phyloP scores from a whole-genome alignment of 495 filamentous ascomycete species.

The Hypoxylon rickii region DNA sequence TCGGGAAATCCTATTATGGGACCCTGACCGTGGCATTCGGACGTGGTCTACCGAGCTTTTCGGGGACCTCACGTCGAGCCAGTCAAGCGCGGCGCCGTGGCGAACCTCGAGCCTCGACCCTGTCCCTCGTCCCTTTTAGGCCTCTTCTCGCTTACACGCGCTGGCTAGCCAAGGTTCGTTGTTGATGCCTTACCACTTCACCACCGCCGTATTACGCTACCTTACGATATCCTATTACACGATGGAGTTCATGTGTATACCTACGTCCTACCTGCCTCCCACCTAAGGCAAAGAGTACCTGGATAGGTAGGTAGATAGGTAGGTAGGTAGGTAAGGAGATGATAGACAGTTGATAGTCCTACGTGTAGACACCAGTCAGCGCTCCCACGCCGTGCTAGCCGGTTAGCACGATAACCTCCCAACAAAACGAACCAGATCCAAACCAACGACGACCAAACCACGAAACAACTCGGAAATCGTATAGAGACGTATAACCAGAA shows the following conservation, averaged over 20 bases:
- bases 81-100: constrained; percentile 1
- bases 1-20: constrained; percentile 16
- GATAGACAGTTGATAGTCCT: too few species aligned
- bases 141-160: constrained; percentile 1
- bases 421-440: too few species aligned
- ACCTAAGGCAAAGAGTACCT: too few species aligned
- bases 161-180: constrained; percentile 3
- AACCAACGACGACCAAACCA: too few species aligned
- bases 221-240: not conserved
- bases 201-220: too few species aligned
- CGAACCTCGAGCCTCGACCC: not conserved
- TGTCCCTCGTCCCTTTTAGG: not conserved
- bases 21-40: constrained; percentile 9
- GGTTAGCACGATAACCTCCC: too few species aligned
- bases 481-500: too few species aligned
- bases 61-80: not conserved
- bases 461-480: too few species aligned
- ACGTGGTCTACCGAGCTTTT: constrained; percentile 1
- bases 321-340: not conserved
- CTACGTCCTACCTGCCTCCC: constrained; percentile 1
- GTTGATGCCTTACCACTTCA: constrained; percentile 21
- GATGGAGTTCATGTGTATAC: too few species aligned
- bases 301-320: not conserved
- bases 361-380: too few species aligned
- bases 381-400: too few species aligned